These are phyloP conservation scores for Amaranthus palmeri DNA, from an alignment of 148 eudicot species.

Conservation along the genomic window DNA sequence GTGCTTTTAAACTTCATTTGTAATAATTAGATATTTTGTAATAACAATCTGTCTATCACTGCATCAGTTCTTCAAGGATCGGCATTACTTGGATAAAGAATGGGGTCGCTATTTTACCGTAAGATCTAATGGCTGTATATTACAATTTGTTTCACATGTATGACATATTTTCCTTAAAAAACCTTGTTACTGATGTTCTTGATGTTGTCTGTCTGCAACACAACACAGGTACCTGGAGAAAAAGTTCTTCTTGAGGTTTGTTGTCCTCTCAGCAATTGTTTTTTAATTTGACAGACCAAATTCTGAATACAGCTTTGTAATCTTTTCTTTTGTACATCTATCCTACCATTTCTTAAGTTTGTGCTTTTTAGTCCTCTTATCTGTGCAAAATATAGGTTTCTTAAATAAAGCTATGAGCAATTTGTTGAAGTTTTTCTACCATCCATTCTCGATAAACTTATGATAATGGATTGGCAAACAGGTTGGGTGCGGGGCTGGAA, in stretches of 20 bases:
- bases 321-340: not conserved
- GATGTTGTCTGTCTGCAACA: constrained; percentile 11
- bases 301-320: not conserved
- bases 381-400: not conserved
- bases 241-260: constrained; percentile 76
- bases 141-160: not conserved
- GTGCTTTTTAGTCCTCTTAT: not conserved
- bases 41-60: constrained; percentile 15
- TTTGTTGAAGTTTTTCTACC: not conserved
- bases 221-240: constrained; percentile 51
- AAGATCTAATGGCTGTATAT: constrained; percentile 27
- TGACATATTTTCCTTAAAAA: not conserved
- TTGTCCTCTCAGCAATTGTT: not conserved
- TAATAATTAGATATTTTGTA: not conserved
- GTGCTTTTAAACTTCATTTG: not conserved
- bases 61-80: constrained; percentile 90
- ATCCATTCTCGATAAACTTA: not conserved
- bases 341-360: not conserved
- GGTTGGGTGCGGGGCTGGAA: constrained; percentile 99
- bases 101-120: constrained; percentile 89
- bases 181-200: not conserved
- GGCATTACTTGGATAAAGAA: constrained; percentile 96
- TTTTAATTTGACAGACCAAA: not conserved
- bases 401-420: not conserved
- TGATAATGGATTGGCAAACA: constrained; percentile 23